A percentile compares a stretch with the other conserved stretches of the same genome.
These are phyloP conservation scores for Cercospora zeina DNA, from an alignment of 2,329 filamentous ascomycete genomes.

Conservation along the genomic window DNA sequence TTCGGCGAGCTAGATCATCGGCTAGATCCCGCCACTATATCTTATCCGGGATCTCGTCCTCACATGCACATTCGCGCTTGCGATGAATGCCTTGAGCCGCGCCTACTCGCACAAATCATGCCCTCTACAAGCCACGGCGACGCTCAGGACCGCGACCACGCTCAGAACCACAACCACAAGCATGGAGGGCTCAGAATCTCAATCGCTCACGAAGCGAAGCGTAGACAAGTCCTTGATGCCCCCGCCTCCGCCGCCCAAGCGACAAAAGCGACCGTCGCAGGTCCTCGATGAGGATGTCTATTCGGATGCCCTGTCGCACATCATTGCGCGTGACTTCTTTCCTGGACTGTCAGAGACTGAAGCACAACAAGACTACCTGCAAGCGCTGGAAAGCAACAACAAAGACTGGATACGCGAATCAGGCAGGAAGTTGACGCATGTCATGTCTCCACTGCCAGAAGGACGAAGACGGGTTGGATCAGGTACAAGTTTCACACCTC, in stretches of 20 bases:
- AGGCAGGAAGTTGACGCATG: slow-evolving; percentile 61
- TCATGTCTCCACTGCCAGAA: slow-evolving; percentile 75
- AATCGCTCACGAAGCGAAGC: slow-evolving; percentile 66
- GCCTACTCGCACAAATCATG: neutral
- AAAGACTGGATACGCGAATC: slow-evolving; percentile 82
- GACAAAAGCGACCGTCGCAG: slow-evolving; percentile 85
- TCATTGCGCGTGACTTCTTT: slow-evolving; percentile 96
- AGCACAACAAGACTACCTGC: slow-evolving; percentile 86
- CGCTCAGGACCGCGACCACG: neutral
- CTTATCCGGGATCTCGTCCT: neutral
- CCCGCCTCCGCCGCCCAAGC: slow-evolving; percentile 78
- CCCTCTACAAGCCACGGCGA: neutral
- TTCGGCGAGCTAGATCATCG: neutral
- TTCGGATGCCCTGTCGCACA: slow-evolving; percentile 83
- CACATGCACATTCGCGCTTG: neutral
- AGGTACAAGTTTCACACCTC: slow-evolving; percentile 42
- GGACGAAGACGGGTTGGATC: slow-evolving; percentile 43
- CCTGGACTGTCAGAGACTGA: slow-evolving; percentile 84
- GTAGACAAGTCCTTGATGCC: slow-evolving; percentile 76
- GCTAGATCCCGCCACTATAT: neutral
- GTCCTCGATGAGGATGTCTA: slow-evolving; percentile 94
- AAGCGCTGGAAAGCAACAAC: slow-evolving; percentile 85
- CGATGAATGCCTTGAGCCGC: neutral
- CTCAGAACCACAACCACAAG: neutral
- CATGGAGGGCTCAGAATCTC: slow-evolving; percentile 45